A percentile compares a stretch with the other conserved stretches of the same genome.
phyloP scores from a whole-genome alignment of 106 monocot species.

The Amphibolis antarctica region DNA sequence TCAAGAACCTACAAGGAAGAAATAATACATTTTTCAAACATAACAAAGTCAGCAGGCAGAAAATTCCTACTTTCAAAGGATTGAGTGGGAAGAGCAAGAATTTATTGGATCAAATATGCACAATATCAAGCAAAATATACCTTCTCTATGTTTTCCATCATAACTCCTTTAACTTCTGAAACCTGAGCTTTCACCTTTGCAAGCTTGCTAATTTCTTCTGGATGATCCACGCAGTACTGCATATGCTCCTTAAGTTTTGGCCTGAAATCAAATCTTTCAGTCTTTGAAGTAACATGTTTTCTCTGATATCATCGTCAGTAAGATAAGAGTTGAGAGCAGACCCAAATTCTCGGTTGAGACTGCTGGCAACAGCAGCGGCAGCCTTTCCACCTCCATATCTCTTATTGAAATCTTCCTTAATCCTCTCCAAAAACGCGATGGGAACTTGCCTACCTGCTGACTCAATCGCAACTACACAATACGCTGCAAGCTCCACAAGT shows the following conservation, averaged over 20 bases:
- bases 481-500: conserved; percentile 24
- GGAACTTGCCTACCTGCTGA: conserved; percentile 46
- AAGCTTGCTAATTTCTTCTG: conserved; percentile 50
- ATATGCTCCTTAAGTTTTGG: conserved; percentile 50
- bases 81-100: not conserved
- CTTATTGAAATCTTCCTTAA: conserved; percentile 46
- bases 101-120: not conserved
- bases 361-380: conserved; percentile 32
- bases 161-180: conserved; percentile 52
- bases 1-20: conserved; percentile 35
- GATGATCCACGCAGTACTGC: conserved; percentile 50
- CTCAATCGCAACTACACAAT: conserved; percentile 55
- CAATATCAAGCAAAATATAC: too few species aligned
- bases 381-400: conserved; percentile 55
- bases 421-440: conserved; percentile 45
- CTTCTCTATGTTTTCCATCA: conserved; percentile 73
- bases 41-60: not conserved
- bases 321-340: not conserved
- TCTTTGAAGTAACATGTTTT: not conserved
- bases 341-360: conserved; percentile 42
- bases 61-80: not conserved
- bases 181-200: conserved; percentile 55
- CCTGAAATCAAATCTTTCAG: conserved; percentile 9
- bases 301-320: not conserved
- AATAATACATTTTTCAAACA: not conserved